Evolutionary conservation across 2,329 filamentous ascomycete species (phyloP).

Genomic region (Mollisiaceae sp.): DNA sequence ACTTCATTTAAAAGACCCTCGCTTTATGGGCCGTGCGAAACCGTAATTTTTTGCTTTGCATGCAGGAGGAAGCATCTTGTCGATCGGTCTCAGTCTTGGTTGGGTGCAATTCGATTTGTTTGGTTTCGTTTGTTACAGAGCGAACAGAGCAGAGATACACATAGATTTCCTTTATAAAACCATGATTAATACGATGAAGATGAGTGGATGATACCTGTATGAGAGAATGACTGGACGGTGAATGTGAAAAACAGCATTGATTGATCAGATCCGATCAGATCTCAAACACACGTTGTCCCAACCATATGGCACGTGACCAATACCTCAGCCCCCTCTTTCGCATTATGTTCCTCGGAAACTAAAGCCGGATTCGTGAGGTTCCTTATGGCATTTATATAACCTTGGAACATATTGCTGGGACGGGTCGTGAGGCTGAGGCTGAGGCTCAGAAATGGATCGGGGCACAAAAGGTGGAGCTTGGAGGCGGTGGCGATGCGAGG

Average conservation of each 20-base stretch:
- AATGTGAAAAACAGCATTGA: not conserved
- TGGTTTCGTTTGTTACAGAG: not conserved
- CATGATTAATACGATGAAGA: not conserved
- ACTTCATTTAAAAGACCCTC: no score
- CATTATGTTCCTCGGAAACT: not conserved
- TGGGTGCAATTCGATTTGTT: constrained; percentile 3
- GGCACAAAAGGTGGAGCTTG: not conserved
- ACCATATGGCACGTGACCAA: constrained; percentile 7
- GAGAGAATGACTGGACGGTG: not conserved
- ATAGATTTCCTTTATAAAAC: constrained; percentile 15
- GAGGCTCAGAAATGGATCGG: not conserved
- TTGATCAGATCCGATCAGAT: not conserved
- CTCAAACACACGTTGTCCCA: not conserved
- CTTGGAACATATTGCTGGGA: not conserved
- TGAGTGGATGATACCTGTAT: not conserved
- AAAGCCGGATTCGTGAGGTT: not conserved
- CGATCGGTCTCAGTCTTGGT: constrained; percentile 13
- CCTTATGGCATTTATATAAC: constrained; percentile 1
- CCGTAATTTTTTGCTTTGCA: constrained; percentile 53
- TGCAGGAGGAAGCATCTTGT: constrained; percentile 6
- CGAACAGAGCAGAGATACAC: constrained; percentile 11
- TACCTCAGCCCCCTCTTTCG: not conserved
- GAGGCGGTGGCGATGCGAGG: not conserved
- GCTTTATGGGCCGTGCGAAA: constrained; percentile 82
- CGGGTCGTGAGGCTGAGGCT: not conserved